A percentile compares a stretch with the other conserved stretches of the same genome.
phyloP scores from a whole-genome alignment of 2,329 filamentous ascomycete species.

The Claviceps purpurea region DNA sequence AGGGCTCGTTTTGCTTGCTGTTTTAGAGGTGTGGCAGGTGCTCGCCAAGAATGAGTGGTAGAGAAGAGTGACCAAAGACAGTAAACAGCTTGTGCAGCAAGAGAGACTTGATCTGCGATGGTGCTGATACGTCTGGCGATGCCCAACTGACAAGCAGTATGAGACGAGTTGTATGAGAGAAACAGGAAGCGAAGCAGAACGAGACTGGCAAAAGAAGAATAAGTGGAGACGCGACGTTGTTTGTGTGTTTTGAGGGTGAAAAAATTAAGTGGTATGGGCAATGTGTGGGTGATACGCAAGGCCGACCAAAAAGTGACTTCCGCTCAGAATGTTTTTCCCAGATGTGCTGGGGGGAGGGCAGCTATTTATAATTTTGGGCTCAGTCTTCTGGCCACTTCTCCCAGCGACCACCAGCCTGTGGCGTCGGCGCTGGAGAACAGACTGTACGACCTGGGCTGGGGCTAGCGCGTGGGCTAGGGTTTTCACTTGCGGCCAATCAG shows the following conservation, averaged over 20 bases:
- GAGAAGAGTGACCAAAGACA: constrained; percentile 2
- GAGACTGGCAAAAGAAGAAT: constrained; percentile 9
- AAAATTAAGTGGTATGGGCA: constrained; percentile 25
- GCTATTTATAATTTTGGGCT: constrained; percentile 43
- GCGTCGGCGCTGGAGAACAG: constrained; percentile 26
- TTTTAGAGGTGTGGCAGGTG: constrained; percentile 3
- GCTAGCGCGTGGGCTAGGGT: constrained; percentile 23
- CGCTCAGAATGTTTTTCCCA: constrained; percentile 33
- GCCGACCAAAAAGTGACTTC: constrained; percentile 41
- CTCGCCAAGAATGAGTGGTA: constrained; percentile 6
- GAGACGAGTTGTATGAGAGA: not conserved
- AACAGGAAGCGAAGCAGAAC: constrained; percentile 10
- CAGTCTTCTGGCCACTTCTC: constrained; percentile 23
- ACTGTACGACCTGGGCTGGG: constrained; percentile 20
- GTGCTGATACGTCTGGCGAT: constrained; percentile 9
- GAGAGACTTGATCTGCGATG: constrained; percentile 5
- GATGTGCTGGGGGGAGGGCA: constrained; percentile 38
- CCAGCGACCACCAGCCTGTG: constrained; percentile 32
- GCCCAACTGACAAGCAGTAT: constrained; percentile 8
- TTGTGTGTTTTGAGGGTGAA: constrained; percentile 12
- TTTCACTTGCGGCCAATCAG: constrained; percentile 24
- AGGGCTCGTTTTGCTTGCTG: constrained; percentile 9
- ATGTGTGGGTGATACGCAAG: constrained; percentile 36
- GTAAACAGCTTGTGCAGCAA: constrained; percentile 5
- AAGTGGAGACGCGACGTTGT: constrained; percentile 22